A percentile compares a stretch with the other conserved stretches of the same genome.
These are phyloP conservation scores for Populus deltoides DNA, from an alignment of 345 rosid genomes.

Conservation along the genomic window DNA sequence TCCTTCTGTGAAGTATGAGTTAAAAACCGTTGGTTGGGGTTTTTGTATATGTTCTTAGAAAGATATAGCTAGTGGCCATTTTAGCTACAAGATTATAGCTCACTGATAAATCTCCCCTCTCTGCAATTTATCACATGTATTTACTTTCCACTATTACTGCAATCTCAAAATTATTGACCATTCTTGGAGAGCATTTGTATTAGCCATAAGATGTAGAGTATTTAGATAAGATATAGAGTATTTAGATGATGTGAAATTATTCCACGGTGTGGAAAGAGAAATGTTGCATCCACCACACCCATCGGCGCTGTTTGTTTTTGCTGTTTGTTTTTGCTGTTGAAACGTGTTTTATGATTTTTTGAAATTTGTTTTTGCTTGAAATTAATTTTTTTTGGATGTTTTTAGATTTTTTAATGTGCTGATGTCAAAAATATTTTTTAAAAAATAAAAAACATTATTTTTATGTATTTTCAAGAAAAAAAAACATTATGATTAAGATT, in stretches of 20 bases:
- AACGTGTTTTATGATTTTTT: no score
- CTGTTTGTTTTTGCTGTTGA: no score
- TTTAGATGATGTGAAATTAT: background rate
- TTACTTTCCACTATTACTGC: slow-evolving; percentile 23
- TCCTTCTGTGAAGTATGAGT: slow-evolving; percentile 19
- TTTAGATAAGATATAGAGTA: slow-evolving; percentile 18
- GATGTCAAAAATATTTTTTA: no score
- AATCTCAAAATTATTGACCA: slow-evolving; percentile 18
- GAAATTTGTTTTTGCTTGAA: no score
- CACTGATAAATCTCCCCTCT: slow-evolving; percentile 11
- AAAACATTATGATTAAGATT: no score
- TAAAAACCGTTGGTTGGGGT: slow-evolving; percentile 11
- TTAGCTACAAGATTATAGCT: slow-evolving; percentile 27
- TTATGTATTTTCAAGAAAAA: no score
- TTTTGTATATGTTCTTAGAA: slow-evolving; percentile 42
- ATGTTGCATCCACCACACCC: background rate
- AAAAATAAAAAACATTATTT: no score
- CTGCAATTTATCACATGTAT: slow-evolving; percentile 25
- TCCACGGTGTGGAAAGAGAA: background rate
- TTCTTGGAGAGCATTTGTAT: slow-evolving; percentile 31
- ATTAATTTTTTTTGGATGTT: no score
- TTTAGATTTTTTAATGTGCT: no score
- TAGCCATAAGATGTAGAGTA: slow-evolving; percentile 19
- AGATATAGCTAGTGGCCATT: slow-evolving; percentile 27
- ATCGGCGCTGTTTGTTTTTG: no score